Evolutionary conservation across 208 protist genomes (phyloP), one percentile per base, ranked within the genome.

Genomic region (Herpetomonas muscarum): DNA sequence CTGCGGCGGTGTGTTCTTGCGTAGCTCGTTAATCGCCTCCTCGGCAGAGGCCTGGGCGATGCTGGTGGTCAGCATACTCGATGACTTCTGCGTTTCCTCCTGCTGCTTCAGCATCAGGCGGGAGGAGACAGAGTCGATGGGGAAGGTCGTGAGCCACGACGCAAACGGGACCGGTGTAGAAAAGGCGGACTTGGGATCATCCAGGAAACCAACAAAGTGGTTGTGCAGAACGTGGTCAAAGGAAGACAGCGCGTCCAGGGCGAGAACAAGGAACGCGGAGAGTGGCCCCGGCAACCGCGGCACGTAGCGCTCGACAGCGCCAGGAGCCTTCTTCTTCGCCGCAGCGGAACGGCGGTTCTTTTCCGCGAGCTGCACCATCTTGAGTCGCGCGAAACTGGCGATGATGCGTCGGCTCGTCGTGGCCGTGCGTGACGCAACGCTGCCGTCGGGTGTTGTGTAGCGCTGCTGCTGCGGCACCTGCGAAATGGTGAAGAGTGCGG

Each of bases 51-150:
- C 55, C 59, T 79, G 68, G 1, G 76, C 65, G 49, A 85, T 76
- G 41, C 48, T 73, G 64, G 61, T 61, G 37, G 47, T 64, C 17
- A 34, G 50, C 53, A 37, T 28, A 10, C 13, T 22, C 41, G 47
- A 19, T 46, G 52, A n/a, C 30, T 47, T 41, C 56, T 45, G 54
- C 36, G 74, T 28, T 51, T 76, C 65, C 55, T 89, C 75, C 32
- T 92, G 79, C 28, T 74, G 74, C 63, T 87, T 73, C 48, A 89
- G 71, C 88, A 94, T 94, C 24, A 94, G 63, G 17, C 82, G 83
- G 17, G 73, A 69, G 52, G 70, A 87, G 53, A 95, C 52, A 25
- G 74, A 70, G 1, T 67, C 76, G 4, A 92, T 66, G 0, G 88
- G 88, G 53, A 91, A 91, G 1, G 70, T 48, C 34, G 52, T 68